Percentiles rank a stretch among this genome's conserved stretches.
These are phyloP conservation scores for Dendrostoma leiphaemia DNA, from an alignment of 2,329 filamentous ascomycete species.

Conservation along the genomic window DNA sequence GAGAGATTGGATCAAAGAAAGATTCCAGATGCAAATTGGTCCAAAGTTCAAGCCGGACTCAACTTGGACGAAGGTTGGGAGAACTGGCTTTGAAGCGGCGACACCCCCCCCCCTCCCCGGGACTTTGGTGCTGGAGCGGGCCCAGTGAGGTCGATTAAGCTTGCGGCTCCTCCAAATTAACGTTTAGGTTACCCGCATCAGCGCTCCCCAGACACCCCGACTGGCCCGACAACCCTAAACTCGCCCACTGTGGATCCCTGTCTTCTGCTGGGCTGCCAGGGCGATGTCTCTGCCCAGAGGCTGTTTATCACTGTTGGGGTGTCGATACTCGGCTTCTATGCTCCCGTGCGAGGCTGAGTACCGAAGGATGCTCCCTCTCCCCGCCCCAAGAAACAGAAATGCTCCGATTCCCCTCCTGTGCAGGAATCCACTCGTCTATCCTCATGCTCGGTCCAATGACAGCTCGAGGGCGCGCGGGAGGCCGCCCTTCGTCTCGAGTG, in stretches of 20 bases:
- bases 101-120: too few species aligned
- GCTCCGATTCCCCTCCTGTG: too few species aligned
- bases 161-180: slow-evolving; percentile 18
- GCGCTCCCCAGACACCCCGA: too few species aligned
- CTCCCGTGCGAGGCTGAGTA: slow-evolving; percentile 12
- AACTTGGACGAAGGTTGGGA: not conserved
- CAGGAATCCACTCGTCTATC: slow-evolving; percentile 1
- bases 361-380: not conserved
- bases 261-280: not conserved
- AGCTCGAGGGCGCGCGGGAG: not conserved
- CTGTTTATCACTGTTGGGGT: too few species aligned
- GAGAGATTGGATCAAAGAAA: not conserved
- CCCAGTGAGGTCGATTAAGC: not conserved
- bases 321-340: slow-evolving; percentile 9
- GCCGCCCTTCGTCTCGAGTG: not conserved
- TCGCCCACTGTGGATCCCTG: too few species aligned
- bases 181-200: slow-evolving; percentile 14
- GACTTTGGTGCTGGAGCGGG: not conserved
- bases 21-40: not conserved
- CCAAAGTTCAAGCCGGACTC: not conserved
- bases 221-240: not conserved
- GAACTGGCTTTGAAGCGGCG: too few species aligned
- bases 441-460: not conserved
- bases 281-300: slow-evolving; percentile 5
- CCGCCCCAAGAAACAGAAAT: not conserved